These are phyloP conservation scores for Nidularia pulvinata DNA, from an alignment of 768 basidiomycete genomes.

Conservation along the genomic window DNA sequence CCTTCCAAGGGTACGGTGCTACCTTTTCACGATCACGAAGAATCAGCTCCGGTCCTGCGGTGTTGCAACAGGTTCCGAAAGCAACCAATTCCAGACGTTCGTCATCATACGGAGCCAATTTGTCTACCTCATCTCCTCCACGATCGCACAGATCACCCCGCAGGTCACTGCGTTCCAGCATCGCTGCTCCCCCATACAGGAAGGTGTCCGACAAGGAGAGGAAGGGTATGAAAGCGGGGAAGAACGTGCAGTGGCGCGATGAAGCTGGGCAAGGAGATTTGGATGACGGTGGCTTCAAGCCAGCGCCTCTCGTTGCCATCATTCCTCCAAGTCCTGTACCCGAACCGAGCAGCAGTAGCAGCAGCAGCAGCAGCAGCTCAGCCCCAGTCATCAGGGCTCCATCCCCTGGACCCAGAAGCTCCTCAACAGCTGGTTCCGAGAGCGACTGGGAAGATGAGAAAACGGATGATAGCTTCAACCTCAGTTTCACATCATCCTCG, in stretches of 20 bases:
- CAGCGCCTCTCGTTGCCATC: slow-evolving; percentile 28
- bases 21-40: slow-evolving; percentile 17
- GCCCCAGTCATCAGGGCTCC: slow-evolving; percentile 19
- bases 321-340: slow-evolving; percentile 42
- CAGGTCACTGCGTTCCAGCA: slow-evolving; percentile 70
- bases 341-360: slow-evolving; percentile 12
- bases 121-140: slow-evolving; percentile 55
- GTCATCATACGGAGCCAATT: slow-evolving; percentile 35
- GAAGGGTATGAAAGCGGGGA: slow-evolving; percentile 52
- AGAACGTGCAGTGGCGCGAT: slow-evolving; percentile 87
- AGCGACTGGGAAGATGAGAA: slow-evolving; percentile 93
- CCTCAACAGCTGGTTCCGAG: slow-evolving; percentile 61
- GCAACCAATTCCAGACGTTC: slow-evolving; percentile 29
- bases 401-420: slow-evolving; percentile 35
- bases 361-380: slow-evolving; percentile 5
- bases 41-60: slow-evolving; percentile 48
- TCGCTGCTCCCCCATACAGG: slow-evolving; percentile 58
- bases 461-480: slow-evolving; percentile 73
- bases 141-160: slow-evolving; percentile 61
- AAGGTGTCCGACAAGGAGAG: slow-evolving; percentile 66
- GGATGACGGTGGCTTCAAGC: slow-evolving; percentile 55
- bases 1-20: not conserved
- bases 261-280: slow-evolving; percentile 83
- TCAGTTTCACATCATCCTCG: slow-evolving; percentile 49
- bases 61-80: slow-evolving; percentile 27